Evolutionary conservation across 306 rosid genomes (phyloP).

Genomic region (Casuarina glauca): DNA sequence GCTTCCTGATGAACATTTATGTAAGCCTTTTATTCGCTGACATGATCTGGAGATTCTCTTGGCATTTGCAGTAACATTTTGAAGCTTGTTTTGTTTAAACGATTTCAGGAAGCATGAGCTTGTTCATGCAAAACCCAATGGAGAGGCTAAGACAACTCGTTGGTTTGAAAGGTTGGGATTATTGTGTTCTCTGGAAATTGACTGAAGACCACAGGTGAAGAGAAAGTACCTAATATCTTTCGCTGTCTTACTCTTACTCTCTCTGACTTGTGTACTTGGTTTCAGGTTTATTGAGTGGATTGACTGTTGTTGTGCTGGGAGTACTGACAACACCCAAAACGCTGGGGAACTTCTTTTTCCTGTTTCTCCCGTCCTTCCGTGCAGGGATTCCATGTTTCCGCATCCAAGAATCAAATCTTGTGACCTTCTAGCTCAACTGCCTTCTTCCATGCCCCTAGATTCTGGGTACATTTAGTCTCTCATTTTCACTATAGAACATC

Average conservation of each 20-base stretch:
- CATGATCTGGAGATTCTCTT: conserved; percentile 28
- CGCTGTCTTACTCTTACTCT: background rate
- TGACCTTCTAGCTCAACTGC: conserved; percentile 64
- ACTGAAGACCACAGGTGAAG: conserved; percentile 81
- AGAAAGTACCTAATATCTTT: background rate
- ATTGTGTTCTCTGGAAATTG: conserved; percentile 75
- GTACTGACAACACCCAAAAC: conserved; percentile 42
- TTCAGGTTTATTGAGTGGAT: conserved; percentile 75
- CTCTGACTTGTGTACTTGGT: conserved; percentile 20
- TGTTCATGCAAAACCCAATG: conserved; percentile 50
- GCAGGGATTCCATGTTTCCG: conserved; percentile 68
- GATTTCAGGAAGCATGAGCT: conserved; percentile 54
- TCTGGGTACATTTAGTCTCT: conserved; percentile 57
- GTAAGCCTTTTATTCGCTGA: conserved; percentile 28
- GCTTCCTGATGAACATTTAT: conserved; percentile 3
- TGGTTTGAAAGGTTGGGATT: conserved; percentile 79
- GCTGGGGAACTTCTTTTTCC: conserved; percentile 59
- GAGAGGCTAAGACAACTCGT: conserved; percentile 81
- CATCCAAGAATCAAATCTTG: conserved; percentile 66
- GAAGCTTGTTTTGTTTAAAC: conserved; percentile 22
- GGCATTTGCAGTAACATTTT: conserved; percentile 17
- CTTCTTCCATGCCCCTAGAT: conserved; percentile 56
- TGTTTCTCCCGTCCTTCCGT: conserved; percentile 53
- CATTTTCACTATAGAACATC: background rate
- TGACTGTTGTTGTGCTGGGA: conserved; percentile 86